Evolutionary conservation across 768 basidiomycete species (phyloP).

Genomic region (Tricholoma matsutake): DNA sequence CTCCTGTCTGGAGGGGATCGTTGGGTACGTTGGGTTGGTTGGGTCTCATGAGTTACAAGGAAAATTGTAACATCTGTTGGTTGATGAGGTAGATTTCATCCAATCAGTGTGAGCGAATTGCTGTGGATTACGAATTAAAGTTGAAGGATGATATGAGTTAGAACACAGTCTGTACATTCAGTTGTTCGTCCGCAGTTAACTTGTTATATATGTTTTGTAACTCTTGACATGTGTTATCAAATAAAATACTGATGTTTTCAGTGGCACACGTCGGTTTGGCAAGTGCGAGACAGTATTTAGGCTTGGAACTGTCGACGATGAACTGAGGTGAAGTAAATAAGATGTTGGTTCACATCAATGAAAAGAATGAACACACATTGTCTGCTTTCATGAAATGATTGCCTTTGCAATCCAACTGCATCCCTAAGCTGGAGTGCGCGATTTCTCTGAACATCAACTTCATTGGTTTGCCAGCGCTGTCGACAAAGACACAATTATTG

Average conservation of each 20-base stretch:
- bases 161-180: not conserved
- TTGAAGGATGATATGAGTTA: not conserved
- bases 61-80: too few relatives aligned
- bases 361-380: not conserved
- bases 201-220: not conserved
- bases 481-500: not conserved
- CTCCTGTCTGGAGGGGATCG: too few relatives aligned
- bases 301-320: not conserved
- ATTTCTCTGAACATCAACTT: not conserved
- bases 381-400: too few relatives aligned
- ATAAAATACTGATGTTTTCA: too few relatives aligned
- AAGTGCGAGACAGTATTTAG: too few relatives aligned
- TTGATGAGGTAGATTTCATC: too few relatives aligned
- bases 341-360: not conserved
- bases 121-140: not conserved
- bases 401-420: not conserved
- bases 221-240: too few relatives aligned
- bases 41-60: too few relatives aligned
- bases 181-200: not conserved
- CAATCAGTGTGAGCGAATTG: too few relatives aligned
- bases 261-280: too few relatives aligned
- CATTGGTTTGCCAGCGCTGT: not conserved
- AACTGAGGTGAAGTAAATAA: not conserved
- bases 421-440: not conserved
- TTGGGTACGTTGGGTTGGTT: too few relatives aligned